Evolutionary conservation across 768 basidiomycete genomes (phyloP), one percentile per base, ranked within the genome.

Genomic region (Wakefieldia striispora): DNA sequence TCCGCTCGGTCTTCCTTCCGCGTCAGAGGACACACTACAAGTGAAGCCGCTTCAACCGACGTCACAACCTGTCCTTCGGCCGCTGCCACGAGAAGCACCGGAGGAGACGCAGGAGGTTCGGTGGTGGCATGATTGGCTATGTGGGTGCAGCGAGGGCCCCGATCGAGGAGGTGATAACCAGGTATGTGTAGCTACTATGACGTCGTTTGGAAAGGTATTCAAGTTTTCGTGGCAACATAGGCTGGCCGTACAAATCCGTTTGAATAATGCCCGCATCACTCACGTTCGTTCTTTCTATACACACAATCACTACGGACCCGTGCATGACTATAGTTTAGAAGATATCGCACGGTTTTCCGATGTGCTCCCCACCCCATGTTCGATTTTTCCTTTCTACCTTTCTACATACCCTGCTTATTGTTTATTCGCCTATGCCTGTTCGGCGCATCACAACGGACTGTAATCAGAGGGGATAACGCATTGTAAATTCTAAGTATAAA

Each of bases 41-140:
- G 55, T 58, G 44, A 63, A 42, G 10, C 66, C 72, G 3, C 71
- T 71, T 17, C 71, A 68, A 43, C 67, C 72, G 0, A 68, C 67
- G n/a, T 65, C 73, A 2, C 51, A 44, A 23, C 70, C 66, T 0
- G 54, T 47, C 53, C 51, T 70, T 40, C 51, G 61, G 37, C 64
- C 69, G 16, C 64, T 67, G 4, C 56, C 50, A 10, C 58, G 38
- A 29, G 17, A 39, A 31, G 50, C 64, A 17, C 50, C 54, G 5
- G 56, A 66, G n/a, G 69, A 66, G 33, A 61, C 54, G 23, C 69
- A 68, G 37, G 70, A 74, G 43, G 72, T 75, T 4, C 70, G 78
- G 52, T 91, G 88, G 88, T 91, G 88, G 88, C 88, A 88, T 62
- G 88, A 91, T 27, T 89, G 88, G 87, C 64, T 91, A 53, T 91